Conservation (phyloP, 1,284 basidiomycete genomes). For the Ustilago shanxiensis region DNA sequence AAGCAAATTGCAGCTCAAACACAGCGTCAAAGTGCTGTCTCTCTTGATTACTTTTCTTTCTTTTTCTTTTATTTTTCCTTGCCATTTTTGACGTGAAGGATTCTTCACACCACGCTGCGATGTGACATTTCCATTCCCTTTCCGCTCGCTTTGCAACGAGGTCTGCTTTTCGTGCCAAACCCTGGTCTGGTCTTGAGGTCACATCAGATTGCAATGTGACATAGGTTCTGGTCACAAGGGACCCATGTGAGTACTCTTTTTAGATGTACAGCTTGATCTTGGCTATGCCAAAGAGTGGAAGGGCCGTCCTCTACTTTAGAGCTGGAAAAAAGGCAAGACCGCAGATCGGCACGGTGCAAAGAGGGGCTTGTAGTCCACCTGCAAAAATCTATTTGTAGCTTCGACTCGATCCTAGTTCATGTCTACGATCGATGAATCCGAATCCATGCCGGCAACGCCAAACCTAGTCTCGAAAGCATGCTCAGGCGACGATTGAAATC, state of each 20-base stretch:
- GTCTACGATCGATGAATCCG: not conserved
- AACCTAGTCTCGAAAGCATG: not conserved
- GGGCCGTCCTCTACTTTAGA: too few relatives aligned
- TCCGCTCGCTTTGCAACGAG: not conserved
- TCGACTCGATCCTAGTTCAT: not conserved
- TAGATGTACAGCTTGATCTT: too few relatives aligned
- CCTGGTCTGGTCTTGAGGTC: too few relatives aligned
- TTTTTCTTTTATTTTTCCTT: not conserved
- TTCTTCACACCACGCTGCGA: not conserved
- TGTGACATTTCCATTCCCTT: not conserved
- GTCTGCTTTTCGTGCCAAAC: not conserved
- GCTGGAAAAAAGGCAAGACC: not conserved
- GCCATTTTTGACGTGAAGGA: slow-evolving; percentile 1
- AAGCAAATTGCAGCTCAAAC: slow-evolving; percentile 16
- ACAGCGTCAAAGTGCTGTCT: not conserved
- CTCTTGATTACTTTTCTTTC: not conserved
- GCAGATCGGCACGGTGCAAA: not conserved
- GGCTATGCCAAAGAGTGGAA: too few relatives aligned
- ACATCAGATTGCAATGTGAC: not conserved
- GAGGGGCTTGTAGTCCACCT: not conserved
- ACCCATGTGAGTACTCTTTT: too few relatives aligned
- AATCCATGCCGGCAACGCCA: not conserved
- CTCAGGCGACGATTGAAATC: not conserved
- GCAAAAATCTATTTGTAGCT: not conserved
- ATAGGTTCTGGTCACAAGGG: too few relatives aligned